Percentiles rank a stretch among this genome's conserved stretches.
These are phyloP conservation scores for Hypomyces rosellus DNA, from an alignment of 2,329 filamentous ascomycete species.

Conservation along the genomic window DNA sequence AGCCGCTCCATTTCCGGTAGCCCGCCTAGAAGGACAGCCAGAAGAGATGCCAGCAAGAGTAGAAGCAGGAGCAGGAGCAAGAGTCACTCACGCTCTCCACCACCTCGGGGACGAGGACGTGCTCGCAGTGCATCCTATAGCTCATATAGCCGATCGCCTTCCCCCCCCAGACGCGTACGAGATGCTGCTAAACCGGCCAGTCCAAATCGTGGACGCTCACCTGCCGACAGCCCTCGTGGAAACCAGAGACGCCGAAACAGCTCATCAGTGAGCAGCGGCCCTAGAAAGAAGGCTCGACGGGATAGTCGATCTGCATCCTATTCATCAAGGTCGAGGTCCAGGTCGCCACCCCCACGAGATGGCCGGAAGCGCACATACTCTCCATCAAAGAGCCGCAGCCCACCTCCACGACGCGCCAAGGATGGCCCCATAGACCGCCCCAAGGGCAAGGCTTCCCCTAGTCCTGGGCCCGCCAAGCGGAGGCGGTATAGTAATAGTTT, in stretches of 20 bases:
- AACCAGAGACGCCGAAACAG: conserved; percentile 23
- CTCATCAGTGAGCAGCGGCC: conserved; percentile 27
- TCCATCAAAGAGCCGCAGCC: conserved; percentile 16
- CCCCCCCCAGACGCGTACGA: conserved; percentile 17
- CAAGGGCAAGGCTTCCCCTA: conserved; percentile 15
- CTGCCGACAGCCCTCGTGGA: conserved; percentile 13
- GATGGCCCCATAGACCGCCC: conserved; percentile 2
- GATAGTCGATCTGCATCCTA: conserved; percentile 27
- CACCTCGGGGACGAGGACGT: conserved; percentile 21
- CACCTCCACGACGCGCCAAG: conserved; percentile 10
- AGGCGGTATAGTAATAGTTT: conserved; percentile 26
- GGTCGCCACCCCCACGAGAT: conserved; percentile 16
- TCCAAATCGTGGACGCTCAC: conserved; percentile 18
- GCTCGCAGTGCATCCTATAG: conserved; percentile 25
- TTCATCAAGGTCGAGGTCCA: conserved; percentile 27
- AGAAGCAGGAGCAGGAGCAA: conserved; percentile 6
- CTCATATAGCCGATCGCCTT: conserved; percentile 27
- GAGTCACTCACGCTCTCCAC: conserved; percentile 25
- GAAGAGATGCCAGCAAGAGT: conserved; percentile 20
- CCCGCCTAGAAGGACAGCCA: conserved; percentile 21
- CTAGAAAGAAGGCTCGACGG: conserved; percentile 18
- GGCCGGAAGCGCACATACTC: conserved; percentile 19
- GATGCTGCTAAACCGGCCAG: conserved; percentile 14
- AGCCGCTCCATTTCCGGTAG: conserved; percentile 24
- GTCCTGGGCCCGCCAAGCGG: conserved; percentile 23